Base-by-base conservation (phyloP, 2,329 filamentous ascomycete genomes). In the Penicillium concentricum region DNA sequence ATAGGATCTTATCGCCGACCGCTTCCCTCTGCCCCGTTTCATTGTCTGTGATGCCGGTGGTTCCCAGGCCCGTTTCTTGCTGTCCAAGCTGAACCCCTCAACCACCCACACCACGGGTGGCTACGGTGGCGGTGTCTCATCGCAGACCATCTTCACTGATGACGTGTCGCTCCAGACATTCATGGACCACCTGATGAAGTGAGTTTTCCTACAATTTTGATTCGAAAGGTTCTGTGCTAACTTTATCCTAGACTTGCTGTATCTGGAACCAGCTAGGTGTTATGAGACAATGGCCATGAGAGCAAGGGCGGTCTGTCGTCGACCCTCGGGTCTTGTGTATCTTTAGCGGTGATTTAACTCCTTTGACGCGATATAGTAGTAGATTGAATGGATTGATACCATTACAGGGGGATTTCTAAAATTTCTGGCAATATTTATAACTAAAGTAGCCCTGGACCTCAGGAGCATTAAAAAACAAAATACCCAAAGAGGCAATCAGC, bases 171-270 rank as follows among this genome's bases (percentile, higher is more conserved):
- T 99, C 72, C 93, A 97, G 77, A 97, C 93, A 1, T 99, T 99
- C 73, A 99, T 99, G 94, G 94, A 99, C 70, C 92, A 97, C 78
- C 81, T 99, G 73, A 99, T 99, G 94, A 99, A 99, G 91, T 92
- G 82, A 78, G 88, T 82, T 20, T 10, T 18, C 13, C 32, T 24
- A 10, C 6, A 2, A 43, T 28, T 54, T 44, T 22, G 28, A 13
- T 15, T 16, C n/a, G 38, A 38, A 48, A 38, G 42, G 12, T 30
- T 42, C 13, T 15, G n/a, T 66, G 39, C 70, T 75, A 69, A 76
- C 62, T 46, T 18, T 44, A 44, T 56, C 51, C 28, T 60, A 81
- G 79, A 64, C 76, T 81, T 66, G 79, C 79, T 48, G 79, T 81
- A 44, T 80, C 79, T 58, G 79, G 79, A 67, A 78, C 79, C 51